These are phyloP conservation scores for Maudiozyma humilis DNA, from an alignment of 1,139 yeast species.

Conservation along the genomic window DNA sequence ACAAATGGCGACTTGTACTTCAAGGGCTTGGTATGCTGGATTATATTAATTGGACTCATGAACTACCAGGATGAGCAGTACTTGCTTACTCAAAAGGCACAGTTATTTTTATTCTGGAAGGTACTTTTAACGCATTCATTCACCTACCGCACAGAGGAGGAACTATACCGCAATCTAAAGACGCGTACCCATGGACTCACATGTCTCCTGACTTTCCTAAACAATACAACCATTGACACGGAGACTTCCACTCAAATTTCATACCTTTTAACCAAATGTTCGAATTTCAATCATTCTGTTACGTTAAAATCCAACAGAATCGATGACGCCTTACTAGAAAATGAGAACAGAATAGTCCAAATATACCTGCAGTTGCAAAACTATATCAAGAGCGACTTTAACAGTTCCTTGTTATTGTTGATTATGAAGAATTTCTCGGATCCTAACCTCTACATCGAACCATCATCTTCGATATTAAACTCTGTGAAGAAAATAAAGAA, in stretches of 20 bases:
- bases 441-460: conserved; percentile 30
- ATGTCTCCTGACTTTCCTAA: conserved; percentile 39
- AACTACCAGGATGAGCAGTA: conserved; percentile 54
- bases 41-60: conserved; percentile 66
- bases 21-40: conserved; percentile 55
- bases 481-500: conserved; percentile 14
- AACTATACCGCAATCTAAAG: conserved; percentile 38
- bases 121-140: conserved; percentile 51
- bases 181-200: conserved; percentile 42
- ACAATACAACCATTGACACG: conserved; percentile 31
- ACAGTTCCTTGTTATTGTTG: conserved; percentile 39
- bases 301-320: conserved; percentile 17
- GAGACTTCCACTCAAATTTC: conserved; percentile 39
- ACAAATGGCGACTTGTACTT: conserved; percentile 33
- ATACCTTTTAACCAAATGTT: conserved; percentile 37
- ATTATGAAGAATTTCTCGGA: conserved; percentile 39
- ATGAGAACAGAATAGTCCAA: conserved; percentile 39
- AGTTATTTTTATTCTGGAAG: conserved; percentile 73
- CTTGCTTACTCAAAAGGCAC: conserved; percentile 64
- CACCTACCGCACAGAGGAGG: conserved; percentile 32
- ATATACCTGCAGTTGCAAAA: conserved; percentile 37
- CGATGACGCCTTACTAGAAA: conserved; percentile 30
- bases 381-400: conserved; percentile 36
- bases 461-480: conserved; percentile 16
- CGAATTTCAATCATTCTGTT: conserved; percentile 29